phyloP scores from a whole-genome alignment of 345 rosid genomes.

The Citrus trifoliata region DNA sequence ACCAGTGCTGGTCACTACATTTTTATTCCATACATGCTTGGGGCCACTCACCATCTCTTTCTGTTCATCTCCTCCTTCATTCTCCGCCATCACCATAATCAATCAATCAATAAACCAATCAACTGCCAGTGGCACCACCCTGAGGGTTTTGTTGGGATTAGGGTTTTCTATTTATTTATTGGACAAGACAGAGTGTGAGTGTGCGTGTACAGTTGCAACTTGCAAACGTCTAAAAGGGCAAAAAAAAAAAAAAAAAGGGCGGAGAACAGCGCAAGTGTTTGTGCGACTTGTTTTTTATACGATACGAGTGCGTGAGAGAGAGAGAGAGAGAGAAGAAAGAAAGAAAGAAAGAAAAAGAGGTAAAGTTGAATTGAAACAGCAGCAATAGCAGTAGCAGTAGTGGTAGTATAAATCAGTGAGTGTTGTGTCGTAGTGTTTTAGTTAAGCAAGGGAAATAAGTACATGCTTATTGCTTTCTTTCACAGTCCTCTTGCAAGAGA shows the following conservation, averaged over 20 bases:
- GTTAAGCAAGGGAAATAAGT: not conserved
- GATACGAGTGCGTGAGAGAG: not conserved
- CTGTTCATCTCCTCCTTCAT: conserved; percentile 54
- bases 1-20: conserved; percentile 15
- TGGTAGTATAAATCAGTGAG: not conserved
- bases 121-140: too few relatives aligned
- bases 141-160: not conserved
- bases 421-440: not conserved
- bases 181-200: too few relatives aligned
- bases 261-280: not conserved
- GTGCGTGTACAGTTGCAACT: not conserved
- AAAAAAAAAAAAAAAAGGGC: not conserved
- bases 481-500: not conserved
- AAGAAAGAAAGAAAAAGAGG: not conserved
- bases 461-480: not conserved
- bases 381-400: too few relatives aligned
- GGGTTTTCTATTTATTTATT: not conserved
- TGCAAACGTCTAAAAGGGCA: not conserved
- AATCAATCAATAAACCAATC: not conserved
- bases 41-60: conserved; percentile 37
- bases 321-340: not conserved
- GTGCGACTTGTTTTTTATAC: too few relatives aligned
- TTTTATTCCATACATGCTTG: conserved; percentile 78
- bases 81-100: conserved; percentile 56
- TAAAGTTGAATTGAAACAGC: not conserved